These are phyloP conservation scores for Penicillium sp. DNA, from an alignment of 2,329 filamentous ascomycete genomes.

Conservation along the genomic window DNA sequence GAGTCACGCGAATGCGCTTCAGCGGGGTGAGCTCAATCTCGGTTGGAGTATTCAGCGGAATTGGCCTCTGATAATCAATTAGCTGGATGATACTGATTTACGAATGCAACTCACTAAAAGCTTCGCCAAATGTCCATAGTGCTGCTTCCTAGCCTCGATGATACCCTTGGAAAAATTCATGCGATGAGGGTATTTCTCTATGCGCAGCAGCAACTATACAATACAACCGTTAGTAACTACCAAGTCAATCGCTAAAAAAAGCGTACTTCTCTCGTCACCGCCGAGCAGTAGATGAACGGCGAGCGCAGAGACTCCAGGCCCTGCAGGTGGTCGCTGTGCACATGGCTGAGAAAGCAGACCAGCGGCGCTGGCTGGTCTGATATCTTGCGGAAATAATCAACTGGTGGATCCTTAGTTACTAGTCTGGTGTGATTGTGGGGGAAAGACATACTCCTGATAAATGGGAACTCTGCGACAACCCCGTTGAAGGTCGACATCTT, in stretches of 20 bases:
- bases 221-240: slow-evolving; percentile 4
- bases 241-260: background rate
- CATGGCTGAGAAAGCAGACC: slow-evolving; percentile 86
- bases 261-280: slow-evolving; percentile 66
- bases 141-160: slow-evolving; percentile 67
- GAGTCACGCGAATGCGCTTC: slow-evolving; percentile 69
- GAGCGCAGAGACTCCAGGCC: slow-evolving; percentile 73
- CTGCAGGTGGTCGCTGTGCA: slow-evolving; percentile 83
- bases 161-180: slow-evolving; percentile 78
- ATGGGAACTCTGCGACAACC: slow-evolving; percentile 68
- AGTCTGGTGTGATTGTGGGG: background rate
- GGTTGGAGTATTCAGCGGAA: slow-evolving; percentile 78
- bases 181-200: slow-evolving; percentile 75
- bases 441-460: slow-evolving; percentile 59
- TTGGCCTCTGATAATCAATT: slow-evolving; percentile 56
- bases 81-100: slow-evolving; percentile 5
- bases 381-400: slow-evolving; percentile 74
- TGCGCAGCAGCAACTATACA: slow-evolving; percentile 64
- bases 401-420: slow-evolving; percentile 34
- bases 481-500: slow-evolving; percentile 76
- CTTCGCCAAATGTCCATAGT: slow-evolving; percentile 70
- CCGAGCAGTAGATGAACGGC: slow-evolving; percentile 87
- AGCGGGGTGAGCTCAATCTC: slow-evolving; percentile 68
- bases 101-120: slow-evolving; percentile 51
- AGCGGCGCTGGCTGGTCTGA: slow-evolving; percentile 58